phyloP scores from a whole-genome alignment of 176 grass and related monocot species.

The Eragrostis curvula region DNA sequence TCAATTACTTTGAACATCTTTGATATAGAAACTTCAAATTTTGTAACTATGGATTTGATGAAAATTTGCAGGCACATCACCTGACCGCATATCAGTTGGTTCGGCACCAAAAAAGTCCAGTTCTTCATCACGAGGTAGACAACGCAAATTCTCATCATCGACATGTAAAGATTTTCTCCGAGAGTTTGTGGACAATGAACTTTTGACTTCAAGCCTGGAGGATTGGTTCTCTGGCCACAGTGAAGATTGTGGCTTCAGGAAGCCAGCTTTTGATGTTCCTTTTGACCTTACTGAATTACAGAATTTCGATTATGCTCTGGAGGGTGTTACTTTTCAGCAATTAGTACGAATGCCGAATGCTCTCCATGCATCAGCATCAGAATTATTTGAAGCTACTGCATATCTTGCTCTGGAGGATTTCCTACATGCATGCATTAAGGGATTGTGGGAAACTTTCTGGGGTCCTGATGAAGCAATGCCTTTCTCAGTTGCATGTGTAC shows the following conservation, averaged over 20 bases:
- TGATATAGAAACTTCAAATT: background rate
- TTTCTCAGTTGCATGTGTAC: conserved; percentile 91
- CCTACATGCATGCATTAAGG: conserved; percentile 81
- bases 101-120: conserved; percentile 59
- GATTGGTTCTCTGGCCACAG: conserved; percentile 77
- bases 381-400: conserved; percentile 78
- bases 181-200: conserved; percentile 90
- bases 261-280: conserved; percentile 69
- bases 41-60: background rate
- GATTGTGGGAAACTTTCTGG: conserved; percentile 94
- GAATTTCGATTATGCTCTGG: conserved; percentile 89
- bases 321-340: conserved; percentile 90
- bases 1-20: background rate
- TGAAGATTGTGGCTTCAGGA: conserved; percentile 56
- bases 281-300: conserved; percentile 80
- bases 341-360: conserved; percentile 91
- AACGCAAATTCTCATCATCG: conserved; percentile 64
- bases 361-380: conserved; percentile 74
- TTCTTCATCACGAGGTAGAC: conserved; percentile 48
- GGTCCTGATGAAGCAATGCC: conserved; percentile 78
- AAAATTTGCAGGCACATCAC: conserved; percentile 59
- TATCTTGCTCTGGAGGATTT: conserved; percentile 97
- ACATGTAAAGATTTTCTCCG: conserved; percentile 87
- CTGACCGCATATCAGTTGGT: conserved; percentile 60
- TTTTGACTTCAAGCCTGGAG: conserved; percentile 76